Evolutionary conservation across 352 stramenopile genomes (phyloP).

Genomic region (Globisporangium spinosum): DNA sequence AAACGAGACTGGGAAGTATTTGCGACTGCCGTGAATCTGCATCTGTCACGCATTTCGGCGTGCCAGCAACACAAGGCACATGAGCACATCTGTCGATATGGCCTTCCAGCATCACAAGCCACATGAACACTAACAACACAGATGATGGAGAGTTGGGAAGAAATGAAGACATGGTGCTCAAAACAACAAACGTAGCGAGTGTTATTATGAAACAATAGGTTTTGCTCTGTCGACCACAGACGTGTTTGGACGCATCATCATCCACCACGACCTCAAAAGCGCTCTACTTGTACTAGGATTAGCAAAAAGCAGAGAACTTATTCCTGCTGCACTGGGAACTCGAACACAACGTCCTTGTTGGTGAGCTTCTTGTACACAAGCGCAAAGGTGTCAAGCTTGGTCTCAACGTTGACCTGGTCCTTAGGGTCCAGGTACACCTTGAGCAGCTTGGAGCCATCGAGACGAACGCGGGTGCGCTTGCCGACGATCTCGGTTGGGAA

Average conservation of each 20-base stretch:
- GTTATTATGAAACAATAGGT: constrained; percentile 17
- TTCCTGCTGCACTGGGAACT: constrained; percentile 92
- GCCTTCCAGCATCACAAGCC: neutral
- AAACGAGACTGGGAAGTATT: neutral
- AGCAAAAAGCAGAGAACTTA: constrained; percentile 38
- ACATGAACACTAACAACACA: neutral
- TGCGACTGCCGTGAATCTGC: neutral
- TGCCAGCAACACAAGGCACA: neutral
- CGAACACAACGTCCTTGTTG: constrained; percentile 99
- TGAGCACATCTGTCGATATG: neutral
- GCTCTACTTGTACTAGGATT: neutral
- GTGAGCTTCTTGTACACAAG: constrained; percentile 99
- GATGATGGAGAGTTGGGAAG: neutral
- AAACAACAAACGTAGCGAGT: constrained; percentile 9
- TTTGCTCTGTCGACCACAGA: constrained; percentile 51
- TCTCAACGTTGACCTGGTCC: constrained; percentile 99
- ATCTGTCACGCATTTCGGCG: neutral
- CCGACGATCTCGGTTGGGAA: constrained; percentile 99
- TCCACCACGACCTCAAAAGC: constrained; percentile 1
- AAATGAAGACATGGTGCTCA: neutral
- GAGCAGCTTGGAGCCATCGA: constrained; percentile 96
- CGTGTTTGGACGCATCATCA: neutral
- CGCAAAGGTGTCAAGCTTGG: constrained; percentile 98
- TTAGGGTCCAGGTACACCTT: constrained; percentile 99
- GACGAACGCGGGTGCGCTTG: constrained; percentile 97